Base-by-base conservation (phyloP, 2,329 filamentous ascomycete species). In the Aspergillus floridensis region DNA sequence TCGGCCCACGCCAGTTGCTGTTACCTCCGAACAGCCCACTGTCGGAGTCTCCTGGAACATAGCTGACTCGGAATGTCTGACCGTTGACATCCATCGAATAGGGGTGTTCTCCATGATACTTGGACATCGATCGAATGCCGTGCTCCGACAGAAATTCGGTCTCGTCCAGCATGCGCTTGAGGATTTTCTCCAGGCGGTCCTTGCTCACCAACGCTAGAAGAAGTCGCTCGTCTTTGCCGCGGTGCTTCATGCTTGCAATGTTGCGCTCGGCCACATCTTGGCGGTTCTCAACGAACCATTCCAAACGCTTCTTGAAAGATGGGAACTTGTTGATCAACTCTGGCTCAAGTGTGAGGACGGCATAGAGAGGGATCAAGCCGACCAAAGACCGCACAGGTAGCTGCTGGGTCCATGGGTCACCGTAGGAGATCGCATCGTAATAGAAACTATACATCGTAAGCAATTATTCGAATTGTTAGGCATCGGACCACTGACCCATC, bases 351-450 rank as follows among this genome's bases (percentile, higher is more conserved):
- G 95, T 98, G 62, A 96, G 81, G 2, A 93, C 96, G 6, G 92
- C 92, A 72, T 96, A 98, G 11, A 98, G 85, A 1, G 93, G 93
- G 64, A 98, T 98, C 59, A 98, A 81, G 11, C 95, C 93, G 55
- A 98, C 93, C 7, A 98, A 85, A 16, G 93, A 98, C 59, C 92
- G 85, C 55, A 98, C 91, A 1, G 92, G 93, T 71, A 98, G 85
- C 76, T 97, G 93, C 71, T 97, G 91, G 56, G 91, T 91, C 88
- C 89, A 96, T 7, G 93, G 93, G 8, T 92, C 92, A 53, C 93
- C 93, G 86, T 92, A 98, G 1, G 93, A 96, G 65, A 98, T 98
- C 26, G 93, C 93, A 78, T 98, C 93, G 73, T 98, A 98, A 82
- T 98, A 98, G 82, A 98, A 98, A 58, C 91, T 78, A 56, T 11